Base-by-base conservation (phyloP, 257 asterid genomes). In the Fraxinus quadrangulata region DNA sequence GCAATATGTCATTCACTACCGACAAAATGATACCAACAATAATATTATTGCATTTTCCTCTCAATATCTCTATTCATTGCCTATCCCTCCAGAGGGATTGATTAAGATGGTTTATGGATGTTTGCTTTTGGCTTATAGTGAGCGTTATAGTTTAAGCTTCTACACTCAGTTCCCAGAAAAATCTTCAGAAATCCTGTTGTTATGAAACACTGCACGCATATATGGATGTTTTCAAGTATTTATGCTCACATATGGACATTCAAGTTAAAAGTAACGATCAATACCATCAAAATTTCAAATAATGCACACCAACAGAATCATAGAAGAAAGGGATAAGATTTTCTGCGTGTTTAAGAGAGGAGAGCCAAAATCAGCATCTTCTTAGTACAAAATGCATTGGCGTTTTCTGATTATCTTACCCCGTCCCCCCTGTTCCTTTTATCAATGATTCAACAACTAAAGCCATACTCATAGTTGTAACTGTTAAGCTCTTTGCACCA, bases 181-280 rank as follows among this genome's bases (percentile, higher is more conserved):
- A 14, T 47, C n/a, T 47, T 47, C 56, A 47, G 56, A 14, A 47
- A 47, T 4, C 59, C 59, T 16, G n/a, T 14, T 13, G 54, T 47
- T 14, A 47, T 47, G 59, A 47, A 47, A 16, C 17, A 47, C n/a
- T 47, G 56, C 56, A 47, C 16, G 59, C 59, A 47, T 47, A 40
- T 51, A 9, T 26, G 77, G 14, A 70, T 28, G 40, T 40, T 49
- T 72, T 26, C 70, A 73, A 37, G 21, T 65, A 79, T 36, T 23
- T 9, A 47, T 39, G 10, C 33, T 10, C 17, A 45, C 16, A 66
- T 2, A 12, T 49, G 28, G 30, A 10, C 45, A 34, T 65, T 63
- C 65, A 28, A 21, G 51, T n/a, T 30, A 34, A 74, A 37, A 47
- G 8, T 47, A 47, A 14, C 61, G 17, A 39, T 36, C 3, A 75